Percentiles rank a stretch among this genome's conserved stretches.
These are phyloP conservation scores for Populus hybrid DNA, from an alignment of 441 rosid species.

Conservation along the genomic window DNA sequence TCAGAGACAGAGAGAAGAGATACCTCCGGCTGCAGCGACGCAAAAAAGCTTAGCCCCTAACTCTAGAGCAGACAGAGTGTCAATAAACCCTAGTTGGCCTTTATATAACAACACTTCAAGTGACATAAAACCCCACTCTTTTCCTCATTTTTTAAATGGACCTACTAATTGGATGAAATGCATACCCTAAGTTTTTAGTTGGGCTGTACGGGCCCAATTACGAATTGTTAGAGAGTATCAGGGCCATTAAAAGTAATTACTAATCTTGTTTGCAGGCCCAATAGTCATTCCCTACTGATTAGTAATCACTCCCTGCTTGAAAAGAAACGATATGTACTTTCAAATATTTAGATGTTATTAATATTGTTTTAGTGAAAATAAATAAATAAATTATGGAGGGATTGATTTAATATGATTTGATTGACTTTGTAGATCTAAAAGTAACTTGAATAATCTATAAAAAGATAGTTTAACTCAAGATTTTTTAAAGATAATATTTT, in stretches of 20 bases:
- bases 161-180: background rate
- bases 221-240: background rate
- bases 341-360: too few species aligned
- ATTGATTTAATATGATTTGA: too few species aligned
- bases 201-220: background rate
- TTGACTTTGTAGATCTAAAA: too few species aligned
- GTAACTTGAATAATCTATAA: too few species aligned
- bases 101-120: constrained; percentile 15
- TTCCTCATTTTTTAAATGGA: background rate
- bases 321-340: background rate
- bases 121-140: background rate
- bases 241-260: background rate
- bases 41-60: background rate
- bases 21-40: constrained; percentile 23
- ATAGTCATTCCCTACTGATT: background rate
- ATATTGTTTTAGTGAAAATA: too few species aligned
- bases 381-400: too few species aligned
- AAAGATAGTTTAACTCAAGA: too few species aligned
- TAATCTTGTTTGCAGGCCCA: background rate
- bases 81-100: constrained; percentile 35
- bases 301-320: background rate
- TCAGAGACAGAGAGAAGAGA: background rate
- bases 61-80: background rate
- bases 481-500: too few species aligned
- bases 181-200: background rate